Evolutionary conservation across 2,329 filamentous ascomycete genomes (phyloP).

Genomic region (Cytospora leucostoma): DNA sequence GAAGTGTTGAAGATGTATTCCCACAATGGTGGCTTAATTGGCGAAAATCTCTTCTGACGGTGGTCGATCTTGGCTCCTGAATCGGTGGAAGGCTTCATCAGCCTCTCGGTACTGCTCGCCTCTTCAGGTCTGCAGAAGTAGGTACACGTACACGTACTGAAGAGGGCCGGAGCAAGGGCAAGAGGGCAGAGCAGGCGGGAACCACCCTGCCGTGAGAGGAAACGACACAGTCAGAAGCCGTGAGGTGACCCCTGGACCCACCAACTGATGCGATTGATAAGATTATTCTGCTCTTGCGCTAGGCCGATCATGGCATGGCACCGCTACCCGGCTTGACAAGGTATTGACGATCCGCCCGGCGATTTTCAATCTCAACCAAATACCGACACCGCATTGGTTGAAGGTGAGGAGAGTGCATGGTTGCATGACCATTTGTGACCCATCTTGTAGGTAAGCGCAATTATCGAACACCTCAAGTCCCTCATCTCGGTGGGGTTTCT

Average conservation of each 20-base stretch:
- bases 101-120: background rate
- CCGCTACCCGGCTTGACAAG: background rate
- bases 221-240: background rate
- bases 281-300: conserved; percentile 20
- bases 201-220: background rate
- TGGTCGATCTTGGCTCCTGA: conserved; percentile 22
- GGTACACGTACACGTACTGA: background rate
- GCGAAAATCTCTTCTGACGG: conserved; percentile 21
- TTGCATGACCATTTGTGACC: conserved; percentile 14
- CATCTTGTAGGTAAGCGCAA: conserved; percentile 20
- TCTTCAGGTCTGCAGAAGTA: background rate
- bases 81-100: conserved; percentile 18
- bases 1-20: conserved; percentile 16
- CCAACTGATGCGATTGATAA: conserved; percentile 28
- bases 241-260: conserved; percentile 7
- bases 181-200: background rate
- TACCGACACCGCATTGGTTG: conserved; percentile 18
- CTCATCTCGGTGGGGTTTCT: background rate
- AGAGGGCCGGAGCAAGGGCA: background rate
- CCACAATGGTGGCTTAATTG: conserved; percentile 3
- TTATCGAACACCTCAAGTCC: conserved; percentile 1
- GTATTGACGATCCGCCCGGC: background rate
- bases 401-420: conserved; percentile 6
- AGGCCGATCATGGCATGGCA: conserved; percentile 14
- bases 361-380: conserved; percentile 5